Evolutionary conservation across 2,329 filamentous ascomycete species (phyloP), one percentile per base, ranked within the genome.

Genomic region (Lecanicillium sp.): DNA sequence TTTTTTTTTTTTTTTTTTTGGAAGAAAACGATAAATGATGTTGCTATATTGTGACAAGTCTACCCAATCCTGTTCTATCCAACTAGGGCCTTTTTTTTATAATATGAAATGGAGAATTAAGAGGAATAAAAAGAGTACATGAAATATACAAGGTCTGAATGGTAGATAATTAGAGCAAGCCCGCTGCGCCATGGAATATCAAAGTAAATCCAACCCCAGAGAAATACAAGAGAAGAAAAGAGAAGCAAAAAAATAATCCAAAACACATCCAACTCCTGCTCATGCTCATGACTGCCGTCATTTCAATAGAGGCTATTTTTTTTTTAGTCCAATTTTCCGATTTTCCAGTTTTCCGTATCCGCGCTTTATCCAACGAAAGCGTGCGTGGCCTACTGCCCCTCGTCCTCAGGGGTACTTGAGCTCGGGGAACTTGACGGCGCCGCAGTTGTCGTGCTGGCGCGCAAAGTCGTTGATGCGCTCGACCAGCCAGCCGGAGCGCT

Each of bases 401-500:
- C n/a, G n/a, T n/a, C n/a, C n/a, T 36, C 15, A 7, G 12, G 32
- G 19, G 2, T 21, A 12, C 15, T 48, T 37, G 26, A 55, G 49
- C 19, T 54, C 41, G 14, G 66, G 66, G 63, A 64, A 68, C 29
- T 57, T 53, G 12, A 63, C 53, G 36, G 57, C 51, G 9, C 57
- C 55, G 52, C 70, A 73, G 10, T 63, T 51, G 3, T 60, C 62
- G 50, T 71, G 61, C 36, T 60, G 48, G 37, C 62, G 54, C n/a
- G 68, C 59, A 67, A 69, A 75, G 12, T 53, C 49, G 19, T 64
- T 54, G 49, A 74, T 72, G 54, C 62, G 68, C 9, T 63, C 55
- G 14, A 69, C 52, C 33, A 66, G 57, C 72, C 71, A 74, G 11
- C 71, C 71, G 43, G 68, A 72, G 33, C 57, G 60, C 44, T 54